phyloP scores from a whole-genome alignment of 352 stramenopile genomes.

The Globisporangium abappressorium region DNA sequence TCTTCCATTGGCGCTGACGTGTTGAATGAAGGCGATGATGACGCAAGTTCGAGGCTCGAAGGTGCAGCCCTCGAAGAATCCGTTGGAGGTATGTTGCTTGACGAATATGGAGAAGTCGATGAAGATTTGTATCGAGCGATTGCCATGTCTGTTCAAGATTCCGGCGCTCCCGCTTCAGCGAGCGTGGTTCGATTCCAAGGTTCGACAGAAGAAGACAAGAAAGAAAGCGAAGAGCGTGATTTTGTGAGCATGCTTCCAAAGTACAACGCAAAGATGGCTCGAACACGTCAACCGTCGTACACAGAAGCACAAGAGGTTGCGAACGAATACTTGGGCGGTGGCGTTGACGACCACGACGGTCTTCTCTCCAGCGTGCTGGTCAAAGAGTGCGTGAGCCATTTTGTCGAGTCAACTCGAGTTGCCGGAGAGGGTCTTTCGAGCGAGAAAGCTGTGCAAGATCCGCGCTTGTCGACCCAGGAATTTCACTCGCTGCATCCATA shows the following conservation, averaged over 20 bases:
- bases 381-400: constrained; percentile 83
- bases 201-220: constrained; percentile 33
- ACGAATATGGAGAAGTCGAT: constrained; percentile 11
- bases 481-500: constrained; percentile 86
- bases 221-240: constrained; percentile 23
- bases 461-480: constrained; percentile 32
- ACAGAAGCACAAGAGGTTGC: constrained; percentile 59
- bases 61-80: neutral
- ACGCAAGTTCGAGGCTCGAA: neutral
- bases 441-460: neutral
- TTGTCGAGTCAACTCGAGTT: constrained; percentile 76
- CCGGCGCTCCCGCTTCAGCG: neutral
- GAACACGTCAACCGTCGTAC: constrained; percentile 50
- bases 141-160: constrained; percentile 17
- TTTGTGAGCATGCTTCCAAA: constrained; percentile 1
- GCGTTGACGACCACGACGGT: constrained; percentile 56
- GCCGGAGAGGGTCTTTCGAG: constrained; percentile 42
- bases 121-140: constrained; percentile 19
- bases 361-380: constrained; percentile 73
- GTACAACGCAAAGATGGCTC: constrained; percentile 3
- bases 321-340: constrained; percentile 45
- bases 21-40: neutral
- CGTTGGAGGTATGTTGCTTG: neutral
- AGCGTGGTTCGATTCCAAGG: neutral
- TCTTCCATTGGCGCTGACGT: neutral